phyloP scores from a whole-genome alignment of 495 filamentous ascomycete genomes.

The Aspergillus leporis region DNA sequence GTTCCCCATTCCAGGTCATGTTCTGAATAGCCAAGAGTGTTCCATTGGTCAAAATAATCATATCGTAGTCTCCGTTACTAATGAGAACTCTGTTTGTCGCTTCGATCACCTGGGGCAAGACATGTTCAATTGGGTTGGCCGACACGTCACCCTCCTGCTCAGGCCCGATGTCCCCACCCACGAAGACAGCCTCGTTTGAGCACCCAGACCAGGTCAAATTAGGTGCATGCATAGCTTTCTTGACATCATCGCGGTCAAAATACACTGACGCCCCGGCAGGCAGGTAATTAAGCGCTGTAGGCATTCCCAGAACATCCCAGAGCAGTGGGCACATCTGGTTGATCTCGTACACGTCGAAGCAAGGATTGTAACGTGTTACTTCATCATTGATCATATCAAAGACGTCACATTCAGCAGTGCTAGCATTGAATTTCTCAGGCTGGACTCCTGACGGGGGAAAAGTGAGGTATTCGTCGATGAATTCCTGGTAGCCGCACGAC shows the following conservation, averaged over 20 bases:
- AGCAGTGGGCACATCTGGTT: constrained; percentile 43
- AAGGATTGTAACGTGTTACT: constrained; percentile 54
- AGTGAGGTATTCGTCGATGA: constrained; percentile 54
- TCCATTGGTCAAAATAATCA: constrained; percentile 62
- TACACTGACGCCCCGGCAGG: constrained; percentile 49
- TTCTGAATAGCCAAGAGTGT: constrained; percentile 65
- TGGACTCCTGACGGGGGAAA: constrained; percentile 52
- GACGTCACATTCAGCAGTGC: constrained; percentile 49
- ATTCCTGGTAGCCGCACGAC: constrained; percentile 57
- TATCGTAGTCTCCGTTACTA: constrained; percentile 59
- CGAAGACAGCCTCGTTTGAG: constrained; percentile 43
- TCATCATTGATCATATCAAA: constrained; percentile 50
- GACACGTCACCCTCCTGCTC: constrained; percentile 40
- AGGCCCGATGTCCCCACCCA: constrained; percentile 37
- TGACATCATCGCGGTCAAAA: constrained; percentile 59
- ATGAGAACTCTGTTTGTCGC: constrained; percentile 60
- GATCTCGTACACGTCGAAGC: constrained; percentile 62
- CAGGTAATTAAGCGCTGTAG: constrained; percentile 38
- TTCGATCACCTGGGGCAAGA: constrained; percentile 64
- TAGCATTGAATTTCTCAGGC: constrained; percentile 40
- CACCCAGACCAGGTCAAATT: constrained; percentile 47
- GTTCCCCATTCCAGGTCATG: constrained; percentile 65
- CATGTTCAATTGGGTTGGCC: constrained; percentile 45
- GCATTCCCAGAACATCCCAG: constrained; percentile 52
- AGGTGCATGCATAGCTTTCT: constrained; percentile 59